Conservation (phyloP, 495 filamentous ascomycete species). For the Thozetella sp. region DNA sequence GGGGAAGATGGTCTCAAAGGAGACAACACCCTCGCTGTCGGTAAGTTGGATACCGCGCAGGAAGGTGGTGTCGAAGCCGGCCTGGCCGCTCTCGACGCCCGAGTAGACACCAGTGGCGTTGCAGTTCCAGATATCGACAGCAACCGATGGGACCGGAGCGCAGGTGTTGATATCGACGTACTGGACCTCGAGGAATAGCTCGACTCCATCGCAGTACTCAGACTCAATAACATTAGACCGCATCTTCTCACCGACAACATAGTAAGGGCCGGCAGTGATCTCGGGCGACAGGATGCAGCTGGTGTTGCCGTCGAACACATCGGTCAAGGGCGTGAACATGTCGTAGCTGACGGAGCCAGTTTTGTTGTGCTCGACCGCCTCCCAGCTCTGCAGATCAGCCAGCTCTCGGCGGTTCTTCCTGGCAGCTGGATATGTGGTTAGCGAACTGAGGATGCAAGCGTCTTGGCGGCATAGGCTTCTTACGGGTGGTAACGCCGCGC, state of each 20-base stretch:
- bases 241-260: constrained; percentile 50
- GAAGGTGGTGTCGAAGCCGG: constrained; percentile 45
- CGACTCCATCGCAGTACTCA: constrained; percentile 35
- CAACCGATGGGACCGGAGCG: constrained; percentile 51
- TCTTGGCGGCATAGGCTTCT: constrained; percentile 8
- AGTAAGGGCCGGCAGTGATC: constrained; percentile 56
- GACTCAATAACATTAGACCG: constrained; percentile 42
- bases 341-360: constrained; percentile 37
- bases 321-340: constrained; percentile 35
- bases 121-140: constrained; percentile 58
- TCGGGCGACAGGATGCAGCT: constrained; percentile 49
- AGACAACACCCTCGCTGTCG: constrained; percentile 55
- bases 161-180: constrained; percentile 59
- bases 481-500: constrained; percentile 48
- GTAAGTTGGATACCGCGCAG: constrained; percentile 53
- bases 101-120: constrained; percentile 62
- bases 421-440: constrained; percentile 6
- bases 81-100: constrained; percentile 31
- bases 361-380: constrained; percentile 36
- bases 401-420: constrained; percentile 37
- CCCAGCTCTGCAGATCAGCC: constrained; percentile 36
- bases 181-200: constrained; percentile 46
- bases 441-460: constrained; percentile 7
- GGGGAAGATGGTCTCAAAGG: constrained; percentile 59
- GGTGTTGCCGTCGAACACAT: constrained; percentile 52